phyloP scores from a whole-genome alignment of 1,139 yeast genomes.

The Suhomyces ambrosiae region DNA sequence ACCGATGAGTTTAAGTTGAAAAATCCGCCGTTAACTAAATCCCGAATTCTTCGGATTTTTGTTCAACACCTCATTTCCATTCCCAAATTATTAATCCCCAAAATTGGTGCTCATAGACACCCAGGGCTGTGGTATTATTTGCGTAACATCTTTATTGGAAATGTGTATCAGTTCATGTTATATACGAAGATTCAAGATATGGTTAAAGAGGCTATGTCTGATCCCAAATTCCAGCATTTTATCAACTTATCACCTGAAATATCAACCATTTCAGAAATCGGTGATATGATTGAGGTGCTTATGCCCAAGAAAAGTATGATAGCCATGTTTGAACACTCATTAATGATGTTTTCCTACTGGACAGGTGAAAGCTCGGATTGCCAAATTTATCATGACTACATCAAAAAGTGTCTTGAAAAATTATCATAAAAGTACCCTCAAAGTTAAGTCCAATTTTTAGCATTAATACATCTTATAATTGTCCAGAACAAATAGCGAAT shows the following conservation, averaged over 20 bases:
- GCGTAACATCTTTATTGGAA: slow-evolving; percentile 43
- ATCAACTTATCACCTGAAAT: slow-evolving; percentile 11
- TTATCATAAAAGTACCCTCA: slow-evolving; percentile 3
- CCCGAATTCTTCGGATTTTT: slow-evolving; percentile 18
- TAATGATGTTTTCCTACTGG: slow-evolving; percentile 41
- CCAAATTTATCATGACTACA: slow-evolving; percentile 29
- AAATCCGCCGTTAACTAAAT: slow-evolving; percentile 16
- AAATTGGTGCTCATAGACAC: slow-evolving; percentile 42
- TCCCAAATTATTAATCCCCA: slow-evolving; percentile 41
- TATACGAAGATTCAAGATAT: slow-evolving; percentile 35
- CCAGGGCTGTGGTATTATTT: slow-evolving; percentile 48
- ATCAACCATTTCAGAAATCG: slow-evolving; percentile 13
- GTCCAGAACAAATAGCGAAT: too few relatives aligned
- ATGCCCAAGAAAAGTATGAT: slow-evolving; percentile 29
- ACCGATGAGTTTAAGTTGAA: slow-evolving; percentile 20
- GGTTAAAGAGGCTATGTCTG: slow-evolving; percentile 18
- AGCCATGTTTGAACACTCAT: slow-evolving; percentile 34
- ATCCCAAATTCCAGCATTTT: slow-evolving; percentile 13
- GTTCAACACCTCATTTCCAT: slow-evolving; percentile 29
- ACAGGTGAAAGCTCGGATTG: slow-evolving; percentile 41
- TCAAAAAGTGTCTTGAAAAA: slow-evolving; percentile 25
- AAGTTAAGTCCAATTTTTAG: too few relatives aligned
- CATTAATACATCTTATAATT: too few relatives aligned
- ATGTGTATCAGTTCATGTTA: slow-evolving; percentile 41
- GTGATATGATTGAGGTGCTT: slow-evolving; percentile 23